Evolutionary conservation across 73 alveolate genomes (phyloP).

Genomic region (Uronychia binucleata): DNA sequence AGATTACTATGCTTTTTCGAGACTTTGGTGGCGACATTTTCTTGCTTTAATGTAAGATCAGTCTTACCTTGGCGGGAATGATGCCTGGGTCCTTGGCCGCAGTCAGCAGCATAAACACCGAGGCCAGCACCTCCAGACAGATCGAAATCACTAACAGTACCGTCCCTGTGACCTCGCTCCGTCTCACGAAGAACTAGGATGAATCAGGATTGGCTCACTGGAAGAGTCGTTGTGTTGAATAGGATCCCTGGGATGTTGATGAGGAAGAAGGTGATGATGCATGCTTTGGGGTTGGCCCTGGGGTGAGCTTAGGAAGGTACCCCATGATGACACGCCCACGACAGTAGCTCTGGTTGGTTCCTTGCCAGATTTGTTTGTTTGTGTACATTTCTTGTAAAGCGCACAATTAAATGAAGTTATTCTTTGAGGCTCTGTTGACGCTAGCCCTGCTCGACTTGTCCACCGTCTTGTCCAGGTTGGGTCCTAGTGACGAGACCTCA

Average conservation of each 20-base stretch:
- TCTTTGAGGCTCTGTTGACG: neutral
- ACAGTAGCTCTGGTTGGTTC: neutral
- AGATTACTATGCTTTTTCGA: neutral
- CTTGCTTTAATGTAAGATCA: neutral
- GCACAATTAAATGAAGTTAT: neutral
- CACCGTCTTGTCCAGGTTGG: neutral
- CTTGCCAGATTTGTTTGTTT: neutral
- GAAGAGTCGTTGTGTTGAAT: neutral
- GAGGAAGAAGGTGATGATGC: neutral
- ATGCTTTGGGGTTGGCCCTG: neutral
- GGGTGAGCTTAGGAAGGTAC: neutral
- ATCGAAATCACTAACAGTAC: neutral
- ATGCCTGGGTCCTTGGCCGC: neutral
- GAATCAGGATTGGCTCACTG: neutral
- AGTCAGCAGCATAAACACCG: neutral
- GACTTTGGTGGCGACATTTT: neutral
- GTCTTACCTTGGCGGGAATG: neutral
- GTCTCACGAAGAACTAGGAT: neutral
- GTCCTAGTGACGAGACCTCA: neutral
- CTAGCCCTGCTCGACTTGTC: slow-evolving; percentile 1
- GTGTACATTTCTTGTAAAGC: neutral
- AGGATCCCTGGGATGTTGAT: neutral
- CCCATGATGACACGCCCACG: neutral
- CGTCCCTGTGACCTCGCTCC: neutral
- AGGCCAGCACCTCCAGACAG: neutral